A percentile compares a stretch with the other conserved stretches of the same genome.
Evolutionary conservation across 345 rosid genomes (phyloP).

Genomic region (Anacardium occidentale): DNA sequence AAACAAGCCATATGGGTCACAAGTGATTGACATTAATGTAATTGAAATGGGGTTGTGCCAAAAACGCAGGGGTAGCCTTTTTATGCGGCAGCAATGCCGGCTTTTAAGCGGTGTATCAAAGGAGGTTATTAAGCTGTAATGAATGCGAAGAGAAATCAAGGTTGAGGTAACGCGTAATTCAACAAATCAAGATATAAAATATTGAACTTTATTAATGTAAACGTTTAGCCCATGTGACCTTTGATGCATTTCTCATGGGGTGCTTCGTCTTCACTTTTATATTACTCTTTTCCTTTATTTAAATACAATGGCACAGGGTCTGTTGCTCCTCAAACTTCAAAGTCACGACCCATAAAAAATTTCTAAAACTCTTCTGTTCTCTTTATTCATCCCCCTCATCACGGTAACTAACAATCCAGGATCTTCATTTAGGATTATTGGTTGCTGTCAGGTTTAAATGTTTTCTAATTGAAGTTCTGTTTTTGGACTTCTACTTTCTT

Average conservation of each 20-base stretch:
- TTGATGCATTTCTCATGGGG: slow-evolving; percentile 53
- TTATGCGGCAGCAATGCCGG: slow-evolving; percentile 71
- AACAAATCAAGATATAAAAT: slow-evolving; percentile 2
- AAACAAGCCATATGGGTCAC: slow-evolving; percentile 26
- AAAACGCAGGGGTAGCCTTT: slow-evolving; percentile 59
- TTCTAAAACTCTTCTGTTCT: slow-evolving; percentile 7
- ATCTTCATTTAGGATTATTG: slow-evolving; percentile 10
- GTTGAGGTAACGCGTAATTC: slow-evolving; percentile 27
- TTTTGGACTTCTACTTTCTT: not conserved
- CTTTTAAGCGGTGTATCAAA: slow-evolving; percentile 40
- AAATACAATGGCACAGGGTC: slow-evolving; percentile 33
- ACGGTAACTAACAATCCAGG: not conserved
- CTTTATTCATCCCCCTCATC: too few relatives aligned
- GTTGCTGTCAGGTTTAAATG: slow-evolving; percentile 17
- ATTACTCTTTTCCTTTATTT: slow-evolving; percentile 25
- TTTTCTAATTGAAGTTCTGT: not conserved
- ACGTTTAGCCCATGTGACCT: slow-evolving; percentile 84
- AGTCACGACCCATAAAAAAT: slow-evolving; percentile 9
- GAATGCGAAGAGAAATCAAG: slow-evolving; percentile 12
- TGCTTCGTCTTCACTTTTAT: slow-evolving; percentile 46
- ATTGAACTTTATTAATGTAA: slow-evolving; percentile 40
- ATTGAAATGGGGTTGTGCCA: slow-evolving; percentile 33
- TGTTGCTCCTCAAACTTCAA: slow-evolving; percentile 26
- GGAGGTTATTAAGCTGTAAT: not conserved
- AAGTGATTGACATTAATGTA: too few relatives aligned